These are phyloP conservation scores for Eruca vesicaria DNA, from an alignment of 441 rosid genomes.

Conservation along the genomic window DNA sequence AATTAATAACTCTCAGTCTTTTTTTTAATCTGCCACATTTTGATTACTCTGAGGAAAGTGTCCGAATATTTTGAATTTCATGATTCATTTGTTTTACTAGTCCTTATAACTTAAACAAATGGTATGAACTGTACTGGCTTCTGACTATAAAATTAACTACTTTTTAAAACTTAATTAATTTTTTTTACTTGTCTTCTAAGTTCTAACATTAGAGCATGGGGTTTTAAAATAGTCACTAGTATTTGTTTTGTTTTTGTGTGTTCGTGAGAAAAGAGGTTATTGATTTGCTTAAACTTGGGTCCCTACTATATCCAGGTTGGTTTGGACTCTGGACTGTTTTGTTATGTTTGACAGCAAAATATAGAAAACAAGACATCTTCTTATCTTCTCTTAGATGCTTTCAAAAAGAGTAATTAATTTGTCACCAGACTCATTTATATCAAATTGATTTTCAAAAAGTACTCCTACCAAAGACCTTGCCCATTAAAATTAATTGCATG, in stretches of 20 bases:
- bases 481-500: constrained; percentile 9
- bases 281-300: constrained; percentile 26
- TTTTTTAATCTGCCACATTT: constrained; percentile 27
- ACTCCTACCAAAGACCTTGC: background rate
- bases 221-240: background rate
- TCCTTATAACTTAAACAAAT: background rate
- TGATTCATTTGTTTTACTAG: constrained; percentile 5
- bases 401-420: background rate
- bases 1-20: background rate
- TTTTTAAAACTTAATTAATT: too few relatives aligned
- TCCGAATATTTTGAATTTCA: constrained; percentile 33
- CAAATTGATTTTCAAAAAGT: background rate
- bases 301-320: constrained; percentile 40
- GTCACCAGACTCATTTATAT: background rate
- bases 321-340: background rate
- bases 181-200: too few relatives aligned
- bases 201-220: too few relatives aligned
- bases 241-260: background rate
- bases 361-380: background rate
- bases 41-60: constrained; percentile 31
- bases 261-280: constrained; percentile 8
- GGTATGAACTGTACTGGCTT: constrained; percentile 1
- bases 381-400: background rate
- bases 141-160: too few relatives aligned
- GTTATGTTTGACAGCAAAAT: background rate